Conservation (phyloP, 2,329 filamentous ascomycete genomes). For the Leptographium flavum region DNA sequence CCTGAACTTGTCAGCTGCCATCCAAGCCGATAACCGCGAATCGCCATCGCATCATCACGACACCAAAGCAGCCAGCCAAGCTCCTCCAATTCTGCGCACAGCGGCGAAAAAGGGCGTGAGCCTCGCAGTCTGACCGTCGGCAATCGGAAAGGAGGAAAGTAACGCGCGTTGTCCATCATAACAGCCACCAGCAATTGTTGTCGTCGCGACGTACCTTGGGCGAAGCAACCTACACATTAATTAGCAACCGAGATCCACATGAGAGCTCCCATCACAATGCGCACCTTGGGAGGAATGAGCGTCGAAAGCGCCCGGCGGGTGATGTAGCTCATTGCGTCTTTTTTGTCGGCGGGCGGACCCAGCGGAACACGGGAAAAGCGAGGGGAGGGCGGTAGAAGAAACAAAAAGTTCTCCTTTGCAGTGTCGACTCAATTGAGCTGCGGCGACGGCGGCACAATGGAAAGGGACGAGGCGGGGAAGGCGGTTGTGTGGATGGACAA, state of each 20-base stretch:
- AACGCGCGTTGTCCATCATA: slow-evolving; percentile 5
- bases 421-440: slow-evolving; percentile 18
- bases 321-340: slow-evolving; percentile 79
- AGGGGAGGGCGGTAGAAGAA: slow-evolving; percentile 13
- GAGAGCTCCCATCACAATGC: too few relatives aligned
- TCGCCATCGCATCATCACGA: too few relatives aligned
- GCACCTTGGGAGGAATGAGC: slow-evolving; percentile 97
- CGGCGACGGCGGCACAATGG: slow-evolving; percentile 12
- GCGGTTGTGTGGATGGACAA: background rate
- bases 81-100: background rate
- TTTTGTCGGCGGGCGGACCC: slow-evolving; percentile 14
- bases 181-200: background rate
- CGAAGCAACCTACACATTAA: slow-evolving; percentile 53
- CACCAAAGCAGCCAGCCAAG: too few relatives aligned
- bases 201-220: slow-evolving; percentile 55
- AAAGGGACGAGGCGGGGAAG: too few relatives aligned
- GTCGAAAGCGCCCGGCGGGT: slow-evolving; percentile 87
- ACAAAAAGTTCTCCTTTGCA: background rate
- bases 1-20: slow-evolving; percentile 35
- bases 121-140: background rate
- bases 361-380: slow-evolving; percentile 8
- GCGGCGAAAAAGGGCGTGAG: background rate
- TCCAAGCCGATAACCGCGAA: background rate
- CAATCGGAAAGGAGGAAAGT: slow-evolving; percentile 1
- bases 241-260: background rate